phyloP scores from a whole-genome alignment of 306 rosid species.

The Prunus padus region DNA sequence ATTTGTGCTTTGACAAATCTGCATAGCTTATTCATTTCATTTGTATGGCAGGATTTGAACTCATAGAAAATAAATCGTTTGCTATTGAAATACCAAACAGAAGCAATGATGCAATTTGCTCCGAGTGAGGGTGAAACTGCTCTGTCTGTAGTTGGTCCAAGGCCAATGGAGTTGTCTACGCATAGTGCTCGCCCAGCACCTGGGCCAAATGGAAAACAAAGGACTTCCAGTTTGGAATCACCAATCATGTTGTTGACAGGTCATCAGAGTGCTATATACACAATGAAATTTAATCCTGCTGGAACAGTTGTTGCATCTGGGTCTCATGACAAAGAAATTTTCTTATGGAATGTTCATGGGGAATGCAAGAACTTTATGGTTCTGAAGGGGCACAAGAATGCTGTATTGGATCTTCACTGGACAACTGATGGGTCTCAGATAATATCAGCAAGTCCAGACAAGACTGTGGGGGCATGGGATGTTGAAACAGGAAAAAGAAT shows the following conservation, averaged over 20 bases:
- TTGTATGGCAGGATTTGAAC: slow-evolving; percentile 18
- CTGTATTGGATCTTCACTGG: slow-evolving; percentile 96
- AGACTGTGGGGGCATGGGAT: slow-evolving; percentile 94
- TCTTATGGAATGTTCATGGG: slow-evolving; percentile 84
- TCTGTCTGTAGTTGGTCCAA: slow-evolving; percentile 69
- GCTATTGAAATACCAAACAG: slow-evolving; percentile 23
- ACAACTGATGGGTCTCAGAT: slow-evolving; percentile 87
- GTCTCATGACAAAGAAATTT: slow-evolving; percentile 90
- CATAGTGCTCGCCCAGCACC: slow-evolving; percentile 55
- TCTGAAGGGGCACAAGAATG: slow-evolving; percentile 92
- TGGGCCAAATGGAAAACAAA: slow-evolving; percentile 69
- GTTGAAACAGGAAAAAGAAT: slow-evolving; percentile 88
- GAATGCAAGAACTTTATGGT: slow-evolving; percentile 94
- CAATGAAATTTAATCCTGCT: slow-evolving; percentile 86
- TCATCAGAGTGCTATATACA: slow-evolving; percentile 85
- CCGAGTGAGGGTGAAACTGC: slow-evolving; percentile 66
- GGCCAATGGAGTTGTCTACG: slow-evolving; percentile 90
- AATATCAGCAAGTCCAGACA: slow-evolving; percentile 84
- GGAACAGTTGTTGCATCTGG: slow-evolving; percentile 92
- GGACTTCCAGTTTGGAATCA: slow-evolving; percentile 82
- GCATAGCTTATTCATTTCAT: neutral
- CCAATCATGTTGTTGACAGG: slow-evolving; percentile 87
- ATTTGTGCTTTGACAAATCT: neutral
- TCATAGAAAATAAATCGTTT: slow-evolving; percentile 16
- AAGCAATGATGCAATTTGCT: slow-evolving; percentile 60